A percentile compares a stretch with the other conserved stretches of the same genome.
Conservation (phyloP, 495 filamentous ascomycete species). For the Neurospora sp. region DNA sequence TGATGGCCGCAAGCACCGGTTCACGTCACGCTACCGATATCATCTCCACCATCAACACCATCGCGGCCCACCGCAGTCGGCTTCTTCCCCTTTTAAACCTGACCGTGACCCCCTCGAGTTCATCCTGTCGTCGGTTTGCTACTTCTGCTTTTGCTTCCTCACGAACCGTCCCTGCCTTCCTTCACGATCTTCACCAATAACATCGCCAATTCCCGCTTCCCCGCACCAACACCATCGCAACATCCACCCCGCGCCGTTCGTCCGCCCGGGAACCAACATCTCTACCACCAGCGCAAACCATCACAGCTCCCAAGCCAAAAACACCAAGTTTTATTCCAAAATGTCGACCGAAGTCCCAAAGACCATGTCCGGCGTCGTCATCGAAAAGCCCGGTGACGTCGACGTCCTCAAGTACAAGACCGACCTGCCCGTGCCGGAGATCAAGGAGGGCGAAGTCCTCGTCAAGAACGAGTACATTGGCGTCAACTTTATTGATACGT, state of each 20-base stretch:
- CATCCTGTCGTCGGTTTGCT: background rate
- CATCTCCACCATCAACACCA: background rate
- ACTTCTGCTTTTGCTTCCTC: background rate
- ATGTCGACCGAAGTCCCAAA: slow-evolving; percentile 29
- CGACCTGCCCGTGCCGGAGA: slow-evolving; percentile 65
- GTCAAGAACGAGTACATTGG: slow-evolving; percentile 80
- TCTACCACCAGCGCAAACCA: background rate
- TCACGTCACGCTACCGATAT: background rate
- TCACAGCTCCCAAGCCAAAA: background rate
- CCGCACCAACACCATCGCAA: background rate
- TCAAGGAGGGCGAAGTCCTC: slow-evolving; percentile 62
- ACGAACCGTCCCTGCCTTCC: background rate
- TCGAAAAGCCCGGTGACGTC: slow-evolving; percentile 66
- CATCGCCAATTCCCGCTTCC: background rate
- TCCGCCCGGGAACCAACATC: background rate
- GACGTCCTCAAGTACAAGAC: slow-evolving; percentile 70
- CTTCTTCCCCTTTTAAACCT: background rate
- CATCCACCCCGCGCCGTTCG: background rate
- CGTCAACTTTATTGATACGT: slow-evolving; percentile 84
- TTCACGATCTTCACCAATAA: background rate
- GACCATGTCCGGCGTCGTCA: slow-evolving; percentile 66
- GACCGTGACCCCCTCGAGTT: background rate
- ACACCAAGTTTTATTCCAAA: background rate
- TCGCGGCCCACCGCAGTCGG: background rate
- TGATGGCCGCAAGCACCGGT: background rate